Conservation (phyloP, 257 asterid species). For the Cruciata laevipes region DNA sequence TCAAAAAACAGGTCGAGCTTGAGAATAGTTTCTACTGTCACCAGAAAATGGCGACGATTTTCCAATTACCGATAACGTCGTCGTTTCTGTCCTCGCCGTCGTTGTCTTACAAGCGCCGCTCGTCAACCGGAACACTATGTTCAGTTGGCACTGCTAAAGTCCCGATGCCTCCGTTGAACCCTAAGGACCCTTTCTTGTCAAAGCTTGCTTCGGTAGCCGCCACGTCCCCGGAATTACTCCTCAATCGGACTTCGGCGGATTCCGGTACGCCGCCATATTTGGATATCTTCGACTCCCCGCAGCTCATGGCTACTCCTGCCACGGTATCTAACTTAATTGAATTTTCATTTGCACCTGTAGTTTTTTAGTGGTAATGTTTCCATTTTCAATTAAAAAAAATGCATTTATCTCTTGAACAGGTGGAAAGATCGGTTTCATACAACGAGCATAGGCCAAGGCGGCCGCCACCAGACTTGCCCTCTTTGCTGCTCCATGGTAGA, state of each 20-base stretch:
- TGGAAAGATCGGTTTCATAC: conserved; percentile 70
- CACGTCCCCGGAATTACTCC: conserved; percentile 51
- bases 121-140: conserved; percentile 18
- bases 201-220: conserved; percentile 75
- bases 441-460: conserved; percentile 60
- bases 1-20: neutral
- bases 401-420: conserved; percentile 31
- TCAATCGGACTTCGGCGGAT: conserved; percentile 37
- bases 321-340: conserved; percentile 26
- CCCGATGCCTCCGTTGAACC: conserved; percentile 74
- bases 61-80: conserved; percentile 57
- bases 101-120: conserved; percentile 33
- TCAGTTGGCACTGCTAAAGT: conserved; percentile 27
- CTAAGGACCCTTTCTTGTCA: conserved; percentile 69
- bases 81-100: conserved; percentile 44
- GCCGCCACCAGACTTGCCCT: conserved; percentile 93
- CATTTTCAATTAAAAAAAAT: neutral
- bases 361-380: neutral
- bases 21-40: neutral
- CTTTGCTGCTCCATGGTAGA: conserved; percentile 68
- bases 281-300: conserved; percentile 65
- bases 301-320: conserved; percentile 83
- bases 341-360: neutral
- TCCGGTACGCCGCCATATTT: conserved; percentile 55
- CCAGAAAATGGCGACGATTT: conserved; percentile 45